phyloP scores from a whole-genome alignment of 768 basidiomycete species.

The Xerocomellus dryophilus region DNA sequence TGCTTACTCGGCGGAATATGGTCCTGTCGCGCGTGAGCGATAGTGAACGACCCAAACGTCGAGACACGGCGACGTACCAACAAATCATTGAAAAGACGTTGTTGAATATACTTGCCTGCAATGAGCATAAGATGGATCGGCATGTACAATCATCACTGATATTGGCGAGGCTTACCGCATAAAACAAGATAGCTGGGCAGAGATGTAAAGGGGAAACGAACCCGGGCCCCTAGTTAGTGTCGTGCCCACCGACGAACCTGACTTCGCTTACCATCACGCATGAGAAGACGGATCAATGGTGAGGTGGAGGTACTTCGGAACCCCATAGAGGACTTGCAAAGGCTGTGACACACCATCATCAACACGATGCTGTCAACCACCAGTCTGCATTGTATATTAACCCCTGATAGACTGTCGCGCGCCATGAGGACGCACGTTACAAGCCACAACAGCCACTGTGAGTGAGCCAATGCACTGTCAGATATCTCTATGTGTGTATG shows the following conservation, averaged over 20 bases:
- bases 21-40: slow-evolving; percentile 4
- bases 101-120: slow-evolving; percentile 8
- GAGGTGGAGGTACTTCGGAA: background rate
- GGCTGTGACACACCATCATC: slow-evolving; percentile 1
- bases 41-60: no score
- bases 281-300: slow-evolving; percentile 13
- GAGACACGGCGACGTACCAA: slow-evolving; percentile 7
- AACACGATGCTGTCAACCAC: slow-evolving; percentile 4
- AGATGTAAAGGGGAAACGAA: background rate
- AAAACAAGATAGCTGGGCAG: slow-evolving; percentile 15
- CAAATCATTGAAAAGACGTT: background rate
- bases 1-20: slow-evolving; percentile 4
- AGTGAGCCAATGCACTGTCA: background rate
- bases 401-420: background rate
- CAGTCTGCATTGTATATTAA: background rate
- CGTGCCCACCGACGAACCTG: no score
- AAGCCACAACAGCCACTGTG: slow-evolving; percentile 14
- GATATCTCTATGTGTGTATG: background rate
- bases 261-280: slow-evolving; percentile 23
- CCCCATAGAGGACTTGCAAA: background rate
- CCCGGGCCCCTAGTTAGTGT: no score
- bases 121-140: background rate
- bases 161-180: slow-evolving; percentile 3
- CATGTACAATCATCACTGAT: no score
- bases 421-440: background rate